Evolutionary conservation across 2,329 filamentous ascomycete genomes (phyloP), one percentile per base, ranked within the genome.

Genomic region (Calonectria naviculata): DNA sequence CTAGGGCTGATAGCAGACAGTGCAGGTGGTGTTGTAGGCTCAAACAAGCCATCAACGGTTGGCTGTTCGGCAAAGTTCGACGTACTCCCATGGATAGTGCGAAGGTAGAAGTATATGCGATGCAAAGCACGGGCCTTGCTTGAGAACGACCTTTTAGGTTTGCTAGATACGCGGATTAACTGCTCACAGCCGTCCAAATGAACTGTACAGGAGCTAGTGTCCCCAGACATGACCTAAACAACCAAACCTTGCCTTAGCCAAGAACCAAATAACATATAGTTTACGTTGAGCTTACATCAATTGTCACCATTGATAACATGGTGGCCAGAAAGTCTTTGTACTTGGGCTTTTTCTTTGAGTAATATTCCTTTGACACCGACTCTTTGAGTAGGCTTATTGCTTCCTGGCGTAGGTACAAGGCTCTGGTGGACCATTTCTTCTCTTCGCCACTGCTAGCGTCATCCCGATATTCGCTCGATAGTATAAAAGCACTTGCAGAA

Each of bases 281-380:
- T 21, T 29, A 12, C 21, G 7, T 13, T 12, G 19, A 29, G 44
- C 72, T 52, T 47, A 77, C 76, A 54, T 78, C 78, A 4, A 79
- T 79, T 1, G 76, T 73, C 9, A 78, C 75, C 78, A 79, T 79
- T 1, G 76, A 78, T 26, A 79, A 7, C 76, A 78, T 78, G 3
- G 78, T 78, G 0, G 77, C 77, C 1, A 79, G 63, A 21, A 76
- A 75, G 17, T 78, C 78, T 21, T 79, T 79, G 34, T 79, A 79
- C 26, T 75, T 78, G 4, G 76, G 75, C 24, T 24, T 54, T 4
- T 49, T 56, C 1, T 56, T 26, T 0, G 66, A 29, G 19, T 72
- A 64, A 0, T 75, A 42, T 29, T 74, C 70, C 15, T 49, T 65
- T 52, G 75, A 71, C 1, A 79, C 75, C 1, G 72, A 67, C 9